These are phyloP conservation scores for Sarocladium strictum DNA, from an alignment of 2,329 filamentous ascomycete species.

Conservation along the genomic window DNA sequence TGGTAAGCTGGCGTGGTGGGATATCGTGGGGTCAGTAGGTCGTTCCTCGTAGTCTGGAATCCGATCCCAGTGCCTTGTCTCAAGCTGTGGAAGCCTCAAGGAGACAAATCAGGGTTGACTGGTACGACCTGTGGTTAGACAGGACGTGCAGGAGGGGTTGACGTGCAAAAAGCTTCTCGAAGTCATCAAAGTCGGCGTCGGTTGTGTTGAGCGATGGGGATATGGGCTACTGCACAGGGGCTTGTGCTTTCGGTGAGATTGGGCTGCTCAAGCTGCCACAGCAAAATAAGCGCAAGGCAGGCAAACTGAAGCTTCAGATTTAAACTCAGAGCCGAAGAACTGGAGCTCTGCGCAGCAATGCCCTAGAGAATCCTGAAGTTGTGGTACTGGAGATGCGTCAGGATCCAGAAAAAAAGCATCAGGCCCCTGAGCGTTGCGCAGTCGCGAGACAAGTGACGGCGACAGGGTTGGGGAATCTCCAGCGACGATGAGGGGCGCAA, in stretches of 20 bases:
- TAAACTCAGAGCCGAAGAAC: background rate
- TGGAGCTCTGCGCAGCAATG: background rate
- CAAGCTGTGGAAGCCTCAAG: background rate
- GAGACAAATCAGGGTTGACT: background rate
- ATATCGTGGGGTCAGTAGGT: background rate
- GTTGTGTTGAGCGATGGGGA: background rate
- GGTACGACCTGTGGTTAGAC: background rate
- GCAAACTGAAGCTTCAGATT: background rate
- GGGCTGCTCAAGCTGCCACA: background rate
- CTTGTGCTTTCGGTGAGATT: background rate
- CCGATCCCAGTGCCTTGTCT: background rate
- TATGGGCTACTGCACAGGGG: background rate
- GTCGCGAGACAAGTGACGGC: conserved; percentile 5
- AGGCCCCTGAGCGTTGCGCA: background rate
- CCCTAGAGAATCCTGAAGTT: background rate
- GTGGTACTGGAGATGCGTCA: background rate
- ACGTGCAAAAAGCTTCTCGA: background rate
- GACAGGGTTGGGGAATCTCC: conserved; percentile 7
- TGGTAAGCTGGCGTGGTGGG: conserved; percentile 12
- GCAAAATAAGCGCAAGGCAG: background rate
- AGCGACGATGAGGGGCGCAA: conserved; percentile 3
- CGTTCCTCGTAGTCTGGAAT: background rate
- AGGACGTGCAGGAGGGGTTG: background rate
- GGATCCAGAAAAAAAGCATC: conserved; percentile 1
- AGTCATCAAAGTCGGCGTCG: conserved; percentile 6